Base-by-base conservation (phyloP, 2,329 filamentous ascomycete genomes). In the Colletotrichum sp. region DNA sequence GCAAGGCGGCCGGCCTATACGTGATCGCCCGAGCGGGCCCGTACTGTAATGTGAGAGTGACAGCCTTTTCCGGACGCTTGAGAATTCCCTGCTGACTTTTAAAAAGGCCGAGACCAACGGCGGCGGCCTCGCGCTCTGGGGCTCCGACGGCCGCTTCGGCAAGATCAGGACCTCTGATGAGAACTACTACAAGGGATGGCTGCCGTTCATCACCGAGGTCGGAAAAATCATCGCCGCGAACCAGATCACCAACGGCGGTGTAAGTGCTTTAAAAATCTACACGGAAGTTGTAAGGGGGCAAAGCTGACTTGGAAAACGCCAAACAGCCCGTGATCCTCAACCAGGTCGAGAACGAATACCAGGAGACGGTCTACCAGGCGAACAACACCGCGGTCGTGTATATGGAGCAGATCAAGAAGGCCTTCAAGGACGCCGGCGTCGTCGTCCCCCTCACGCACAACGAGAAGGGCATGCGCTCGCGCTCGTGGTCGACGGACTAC, bases 331-430 rank as follows among this genome's bases (percentile, higher is more conserved):
- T 97, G 8, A 95, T 98, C 76, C 85, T 96, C 2, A 89, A 94
- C 61, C 95, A 98, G 82, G 93, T 94, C 0, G 95, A 98, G 82
- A 98, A 97, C 78, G 95, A 97, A 82, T 96, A 96, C 81, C 86
- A 88, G 0, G 85, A 90, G 15, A 89, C 90, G 59, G 80, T 90
- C 12, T 86, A 86, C 60, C 88, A 91, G 77, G 84, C 90, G 24
- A 36, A 75, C 63, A 52, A 75, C 69, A 75, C 73, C 84, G 88
- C 80, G 82, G 88, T 36, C 81, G 83, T 83, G 16, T 75, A 75
- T 39, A 75, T 75, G 73, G 73, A 75, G 30, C 73, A 75, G 77
- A 91, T 96, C 6, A 90, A 93, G 61, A 88, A 95, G 43, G 93
- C 95, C 80, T 91, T 91, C 32, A 88, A 91, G 12, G 86, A 92